A percentile compares a stretch with the other conserved stretches of the same genome.
Conservation (phyloP, 179 eudicot species). For the Beta macrorhiza region DNA sequence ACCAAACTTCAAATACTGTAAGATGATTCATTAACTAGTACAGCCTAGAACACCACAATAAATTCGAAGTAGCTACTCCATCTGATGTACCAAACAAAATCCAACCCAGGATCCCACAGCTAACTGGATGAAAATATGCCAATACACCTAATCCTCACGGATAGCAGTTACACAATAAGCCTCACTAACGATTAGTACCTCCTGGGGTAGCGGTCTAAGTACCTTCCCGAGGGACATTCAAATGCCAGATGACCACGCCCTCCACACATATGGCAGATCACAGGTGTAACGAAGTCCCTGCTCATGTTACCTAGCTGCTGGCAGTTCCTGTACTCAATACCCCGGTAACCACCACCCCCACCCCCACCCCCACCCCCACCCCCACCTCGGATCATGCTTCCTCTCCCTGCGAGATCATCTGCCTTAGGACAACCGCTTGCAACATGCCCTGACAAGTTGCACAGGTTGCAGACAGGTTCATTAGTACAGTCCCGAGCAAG, state of each 20-base stretch:
- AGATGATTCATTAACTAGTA: background rate
- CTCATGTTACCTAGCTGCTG: slow-evolving; percentile 72
- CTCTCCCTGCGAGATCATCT: slow-evolving; percentile 47
- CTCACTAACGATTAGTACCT: slow-evolving; percentile 41
- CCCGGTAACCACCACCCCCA: slow-evolving; percentile 39
- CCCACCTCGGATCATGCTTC: slow-evolving; percentile 43
- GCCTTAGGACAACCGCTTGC: slow-evolving; percentile 66
- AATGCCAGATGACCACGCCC: slow-evolving; percentile 73
- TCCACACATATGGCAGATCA: slow-evolving; percentile 79
- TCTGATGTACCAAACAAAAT: background rate
- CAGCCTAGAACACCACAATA: background rate
- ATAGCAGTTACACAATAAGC: background rate
- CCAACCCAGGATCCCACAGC: background rate
- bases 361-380: slow-evolving; percentile 10
- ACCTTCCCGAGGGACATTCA: slow-evolving; percentile 74
- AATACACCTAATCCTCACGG: background rate
- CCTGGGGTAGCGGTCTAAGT: slow-evolving; percentile 52
- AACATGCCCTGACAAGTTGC: slow-evolving; percentile 72
- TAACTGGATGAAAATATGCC: background rate
- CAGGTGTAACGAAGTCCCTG: slow-evolving; percentile 57
- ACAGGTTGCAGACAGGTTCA: slow-evolving; percentile 69
- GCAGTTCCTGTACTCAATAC: slow-evolving; percentile 61
- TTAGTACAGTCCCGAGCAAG: slow-evolving; percentile 72
- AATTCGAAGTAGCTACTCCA: background rate
- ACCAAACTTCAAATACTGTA: background rate